phyloP scores from a whole-genome alignment of 1,139 yeast species.

The Debaryomycetaceae sp. region DNA sequence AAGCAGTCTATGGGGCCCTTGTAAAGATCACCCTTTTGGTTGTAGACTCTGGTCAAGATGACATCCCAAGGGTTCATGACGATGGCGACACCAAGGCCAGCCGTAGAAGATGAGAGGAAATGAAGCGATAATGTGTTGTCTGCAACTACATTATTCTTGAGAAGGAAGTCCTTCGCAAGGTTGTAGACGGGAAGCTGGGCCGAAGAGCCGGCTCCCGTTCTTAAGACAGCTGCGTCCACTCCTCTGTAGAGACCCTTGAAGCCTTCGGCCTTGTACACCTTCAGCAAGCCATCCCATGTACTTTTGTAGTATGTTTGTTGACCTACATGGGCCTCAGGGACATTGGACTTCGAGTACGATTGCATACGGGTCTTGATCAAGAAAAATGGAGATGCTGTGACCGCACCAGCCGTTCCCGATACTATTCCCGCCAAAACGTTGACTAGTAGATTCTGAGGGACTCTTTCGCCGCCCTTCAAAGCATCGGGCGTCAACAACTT shows the following conservation, averaged over 20 bases:
- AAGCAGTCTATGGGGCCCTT: constrained; percentile 87
- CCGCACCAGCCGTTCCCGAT: constrained; percentile 88
- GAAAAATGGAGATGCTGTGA: constrained; percentile 86
- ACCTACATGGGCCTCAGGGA: constrained; percentile 56
- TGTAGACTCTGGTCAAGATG: constrained; percentile 86
- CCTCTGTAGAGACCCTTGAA: constrained; percentile 80
- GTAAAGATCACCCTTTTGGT: constrained; percentile 86
- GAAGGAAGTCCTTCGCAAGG: constrained; percentile 60
- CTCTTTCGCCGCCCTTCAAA: constrained; percentile 37
- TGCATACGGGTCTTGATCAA: constrained; percentile 95
- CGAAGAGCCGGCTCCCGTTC: constrained; percentile 95
- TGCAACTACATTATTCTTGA: constrained; percentile 45
- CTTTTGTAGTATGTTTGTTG: constrained; percentile 85
- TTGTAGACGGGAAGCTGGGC: constrained; percentile 94
- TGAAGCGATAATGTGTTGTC: constrained; percentile 70
- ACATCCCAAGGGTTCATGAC: constrained; percentile 99
- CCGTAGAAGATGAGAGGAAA: constrained; percentile 67
- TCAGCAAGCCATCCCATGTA: constrained; percentile 62
- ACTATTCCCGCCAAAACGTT: constrained; percentile 81
- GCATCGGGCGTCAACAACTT: constrained; percentile 49
- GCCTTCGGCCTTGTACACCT: constrained; percentile 68
- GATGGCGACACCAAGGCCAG: constrained; percentile 90
- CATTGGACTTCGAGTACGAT: constrained; percentile 55
- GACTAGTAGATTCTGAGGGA: constrained; percentile 57
- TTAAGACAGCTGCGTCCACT: constrained; percentile 86